A percentile compares a stretch with the other conserved stretches of the same genome.
Conservation (phyloP, 2,329 filamentous ascomycete species). For the Epichloe sp. region DNA sequence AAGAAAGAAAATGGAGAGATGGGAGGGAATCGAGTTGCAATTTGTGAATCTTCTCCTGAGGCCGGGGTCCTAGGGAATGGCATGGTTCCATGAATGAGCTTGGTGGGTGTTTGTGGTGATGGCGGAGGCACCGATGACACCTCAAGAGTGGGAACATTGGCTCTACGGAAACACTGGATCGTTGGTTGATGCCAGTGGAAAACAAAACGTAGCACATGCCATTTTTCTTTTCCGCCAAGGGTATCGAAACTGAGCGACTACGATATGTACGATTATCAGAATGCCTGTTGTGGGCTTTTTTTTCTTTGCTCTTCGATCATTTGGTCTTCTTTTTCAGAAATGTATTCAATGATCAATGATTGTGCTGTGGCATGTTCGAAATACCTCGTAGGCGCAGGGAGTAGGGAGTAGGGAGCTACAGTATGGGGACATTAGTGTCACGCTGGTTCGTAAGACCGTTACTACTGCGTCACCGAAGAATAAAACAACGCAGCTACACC, state of each 20-base stretch:
- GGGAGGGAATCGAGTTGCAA: too few species aligned
- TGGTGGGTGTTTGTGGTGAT: neutral
- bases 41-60: neutral
- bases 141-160: neutral
- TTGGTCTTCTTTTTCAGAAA: neutral
- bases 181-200: neutral
- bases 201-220: neutral
- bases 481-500: too few species aligned
- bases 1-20: too few species aligned
- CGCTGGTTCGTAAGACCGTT: too few species aligned
- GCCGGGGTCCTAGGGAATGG: neutral
- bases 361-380: neutral
- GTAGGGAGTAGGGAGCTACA: too few species aligned
- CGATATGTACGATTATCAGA: conserved; percentile 11
- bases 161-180: too few species aligned
- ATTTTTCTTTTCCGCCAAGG: neutral
- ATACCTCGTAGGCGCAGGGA: too few species aligned
- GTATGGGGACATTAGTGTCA: too few species aligned
- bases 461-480: too few species aligned
- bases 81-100: neutral
- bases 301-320: neutral
- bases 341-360: neutral
- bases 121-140: neutral
- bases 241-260: conserved; percentile 1
- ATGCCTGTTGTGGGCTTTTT: conserved; percentile 5